Percentiles rank a stretch among this genome's conserved stretches.
Evolutionary conservation across 2,329 filamentous ascomycete genomes (phyloP).

Genomic region (Sporothrix sp.): DNA sequence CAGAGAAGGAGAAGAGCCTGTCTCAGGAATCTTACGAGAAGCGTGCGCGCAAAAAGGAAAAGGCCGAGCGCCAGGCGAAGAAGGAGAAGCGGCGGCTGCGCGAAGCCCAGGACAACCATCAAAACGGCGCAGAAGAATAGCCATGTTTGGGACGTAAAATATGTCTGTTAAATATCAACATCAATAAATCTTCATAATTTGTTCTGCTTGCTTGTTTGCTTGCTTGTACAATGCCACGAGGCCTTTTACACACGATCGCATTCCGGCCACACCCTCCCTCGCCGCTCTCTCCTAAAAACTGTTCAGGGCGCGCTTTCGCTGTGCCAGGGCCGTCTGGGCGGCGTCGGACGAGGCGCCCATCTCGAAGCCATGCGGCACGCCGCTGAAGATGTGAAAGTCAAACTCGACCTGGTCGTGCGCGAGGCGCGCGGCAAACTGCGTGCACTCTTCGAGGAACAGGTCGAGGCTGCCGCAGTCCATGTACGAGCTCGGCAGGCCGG

Average conservation of each 20-base stretch:
- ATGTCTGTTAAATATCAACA: too few species aligned
- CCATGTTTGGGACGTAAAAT: too few species aligned
- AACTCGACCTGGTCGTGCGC: constrained; percentile 25
- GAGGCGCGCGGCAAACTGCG: constrained; percentile 26
- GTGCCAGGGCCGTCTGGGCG: constrained; percentile 17
- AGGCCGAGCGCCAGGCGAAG: not conserved
- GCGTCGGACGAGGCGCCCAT: constrained; percentile 9
- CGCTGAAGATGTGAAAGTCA: constrained; percentile 33
- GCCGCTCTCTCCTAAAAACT: constrained; percentile 1
- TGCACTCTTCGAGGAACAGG: constrained; percentile 28
- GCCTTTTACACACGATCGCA: not conserved
- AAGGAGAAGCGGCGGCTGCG: not conserved
- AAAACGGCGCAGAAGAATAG: too few species aligned
- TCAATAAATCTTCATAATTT: too few species aligned
- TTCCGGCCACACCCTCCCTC: too few species aligned
- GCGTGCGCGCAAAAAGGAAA: not conserved
- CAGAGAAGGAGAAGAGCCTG: too few species aligned
- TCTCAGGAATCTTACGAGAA: not conserved
- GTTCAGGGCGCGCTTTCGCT: constrained; percentile 17
- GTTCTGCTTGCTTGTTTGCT: too few species aligned
- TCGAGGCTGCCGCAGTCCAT: constrained; percentile 32
- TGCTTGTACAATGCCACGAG: too few species aligned
- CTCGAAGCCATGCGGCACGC: constrained; percentile 32
- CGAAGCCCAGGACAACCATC: not conserved
- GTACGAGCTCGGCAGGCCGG: constrained; percentile 28